Conservation (phyloP, 495 filamentous ascomycete genomes). For the Penicillium simplicissimum region DNA sequence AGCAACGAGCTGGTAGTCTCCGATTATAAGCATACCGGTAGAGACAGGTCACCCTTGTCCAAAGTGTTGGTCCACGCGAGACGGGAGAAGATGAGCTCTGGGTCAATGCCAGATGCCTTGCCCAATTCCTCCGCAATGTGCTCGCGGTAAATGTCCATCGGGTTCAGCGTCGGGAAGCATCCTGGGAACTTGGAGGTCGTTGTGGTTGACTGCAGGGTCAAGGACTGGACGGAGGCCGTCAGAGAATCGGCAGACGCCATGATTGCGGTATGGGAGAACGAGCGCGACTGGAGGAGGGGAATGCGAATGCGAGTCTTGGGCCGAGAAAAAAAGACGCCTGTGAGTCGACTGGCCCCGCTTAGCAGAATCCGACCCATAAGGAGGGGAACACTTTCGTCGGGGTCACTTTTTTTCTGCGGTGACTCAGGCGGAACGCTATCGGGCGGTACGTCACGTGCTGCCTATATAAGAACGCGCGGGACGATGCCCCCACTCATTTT, state of each 20-base stretch:
- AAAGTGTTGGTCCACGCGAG: conserved; percentile 80
- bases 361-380: conserved; percentile 47
- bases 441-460: conserved; percentile 37
- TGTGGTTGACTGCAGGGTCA: conserved; percentile 43
- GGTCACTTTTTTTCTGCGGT: conserved; percentile 39
- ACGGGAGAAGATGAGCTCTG: conserved; percentile 72
- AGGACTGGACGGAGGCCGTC: conserved; percentile 39
- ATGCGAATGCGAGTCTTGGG: conserved; percentile 13
- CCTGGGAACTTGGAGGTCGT: conserved; percentile 42
- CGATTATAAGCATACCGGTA: conserved; percentile 56
- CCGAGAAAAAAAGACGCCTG: conserved; percentile 33
- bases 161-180: conserved; percentile 71
- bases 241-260: conserved; percentile 41
- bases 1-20: background rate
- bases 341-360: conserved; percentile 48
- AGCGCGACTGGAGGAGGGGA: conserved; percentile 5
- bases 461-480: background rate
- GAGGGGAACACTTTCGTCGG: conserved; percentile 32
- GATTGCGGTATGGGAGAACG: conserved; percentile 19
- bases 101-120: conserved; percentile 71
- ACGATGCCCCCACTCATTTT: background rate
- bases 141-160: conserved; percentile 82
- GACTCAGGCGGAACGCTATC: conserved; percentile 27
- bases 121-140: conserved; percentile 75
- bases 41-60: conserved; percentile 85